These are phyloP conservation scores for Tillandsia fasciculata DNA, from an alignment of 176 grass and related monocot species.

Conservation along the genomic window DNA sequence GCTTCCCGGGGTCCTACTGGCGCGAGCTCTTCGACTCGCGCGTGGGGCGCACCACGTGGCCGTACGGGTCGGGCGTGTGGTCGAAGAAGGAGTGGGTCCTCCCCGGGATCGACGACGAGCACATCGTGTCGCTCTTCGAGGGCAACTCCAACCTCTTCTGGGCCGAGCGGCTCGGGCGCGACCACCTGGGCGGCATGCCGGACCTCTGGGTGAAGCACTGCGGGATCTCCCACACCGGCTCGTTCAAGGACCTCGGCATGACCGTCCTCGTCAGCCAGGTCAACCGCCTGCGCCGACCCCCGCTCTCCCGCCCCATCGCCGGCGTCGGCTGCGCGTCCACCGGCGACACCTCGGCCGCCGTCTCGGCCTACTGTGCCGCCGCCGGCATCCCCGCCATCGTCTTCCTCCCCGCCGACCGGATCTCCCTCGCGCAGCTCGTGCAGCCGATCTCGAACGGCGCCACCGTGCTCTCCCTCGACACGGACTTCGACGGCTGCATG, in stretches of 20 bases:
- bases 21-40: slow-evolving; percentile 80
- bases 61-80: slow-evolving; percentile 95
- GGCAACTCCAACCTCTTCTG: slow-evolving; percentile 99
- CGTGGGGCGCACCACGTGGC: slow-evolving; percentile 74
- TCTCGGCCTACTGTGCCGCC: slow-evolving; percentile 86
- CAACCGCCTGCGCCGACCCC: slow-evolving; percentile 64
- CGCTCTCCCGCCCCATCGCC: slow-evolving; percentile 71
- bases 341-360: slow-evolving; percentile 84
- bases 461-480: slow-evolving; percentile 85
- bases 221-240: slow-evolving; percentile 95
- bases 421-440: slow-evolving; percentile 84
- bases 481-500: slow-evolving; percentile 92
- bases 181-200: slow-evolving; percentile 82
- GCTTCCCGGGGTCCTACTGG: slow-evolving; percentile 74
- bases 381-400: slow-evolving; percentile 84
- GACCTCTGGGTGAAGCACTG: slow-evolving; percentile 99
- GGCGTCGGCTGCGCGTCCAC: slow-evolving; percentile 82
- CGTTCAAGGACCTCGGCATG: slow-evolving; percentile 99
- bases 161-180: slow-evolving; percentile 79
- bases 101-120: slow-evolving; percentile 66
- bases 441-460: slow-evolving; percentile 92
- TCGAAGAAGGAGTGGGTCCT: slow-evolving; percentile 98
- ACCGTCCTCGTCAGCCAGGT: slow-evolving; percentile 96
- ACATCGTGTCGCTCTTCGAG: slow-evolving; percentile 95
- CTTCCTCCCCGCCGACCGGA: slow-evolving; percentile 74